Percentiles rank a stretch among this genome's conserved stretches.
Conservation (phyloP, 2,329 filamentous ascomycete genomes). For the Trichoderma harzianum region DNA sequence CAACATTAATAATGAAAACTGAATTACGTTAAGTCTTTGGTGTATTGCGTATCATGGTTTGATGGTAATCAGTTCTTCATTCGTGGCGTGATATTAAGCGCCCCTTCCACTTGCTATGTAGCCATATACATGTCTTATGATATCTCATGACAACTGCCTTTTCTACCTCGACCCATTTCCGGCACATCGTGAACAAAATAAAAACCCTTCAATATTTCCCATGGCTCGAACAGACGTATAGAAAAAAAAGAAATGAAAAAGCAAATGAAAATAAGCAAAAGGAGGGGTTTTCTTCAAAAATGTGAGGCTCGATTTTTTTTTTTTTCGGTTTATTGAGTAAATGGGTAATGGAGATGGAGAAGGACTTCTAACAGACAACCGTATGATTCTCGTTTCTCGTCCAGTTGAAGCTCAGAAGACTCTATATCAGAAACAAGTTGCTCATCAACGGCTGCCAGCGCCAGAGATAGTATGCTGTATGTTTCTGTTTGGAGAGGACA, state of each 20-base stretch:
- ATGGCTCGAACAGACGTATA: background rate
- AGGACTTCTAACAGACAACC: background rate
- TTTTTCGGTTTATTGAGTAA: background rate
- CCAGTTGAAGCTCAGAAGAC: background rate
- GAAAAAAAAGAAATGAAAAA: background rate
- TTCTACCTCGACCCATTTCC: background rate
- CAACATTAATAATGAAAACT: background rate
- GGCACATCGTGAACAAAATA: background rate
- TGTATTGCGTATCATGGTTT: background rate
- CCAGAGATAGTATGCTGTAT: background rate
- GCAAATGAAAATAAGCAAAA: background rate
- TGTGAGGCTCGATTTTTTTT: background rate
- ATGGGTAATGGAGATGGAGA: background rate
- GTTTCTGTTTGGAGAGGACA: background rate
- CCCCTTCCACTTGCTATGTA: background rate
- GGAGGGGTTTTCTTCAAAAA: background rate
- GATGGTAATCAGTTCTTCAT: background rate
- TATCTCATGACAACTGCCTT: background rate
- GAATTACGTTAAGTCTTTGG: background rate
- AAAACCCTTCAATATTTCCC: background rate
- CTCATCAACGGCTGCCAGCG: constrained; percentile 14
- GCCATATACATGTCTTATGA: background rate
- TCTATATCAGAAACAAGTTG: background rate
- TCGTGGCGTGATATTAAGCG: background rate
- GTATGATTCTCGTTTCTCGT: background rate